Conservation (phyloP, 208 protist species). For the Trypanosomatidae sp. region DNA sequence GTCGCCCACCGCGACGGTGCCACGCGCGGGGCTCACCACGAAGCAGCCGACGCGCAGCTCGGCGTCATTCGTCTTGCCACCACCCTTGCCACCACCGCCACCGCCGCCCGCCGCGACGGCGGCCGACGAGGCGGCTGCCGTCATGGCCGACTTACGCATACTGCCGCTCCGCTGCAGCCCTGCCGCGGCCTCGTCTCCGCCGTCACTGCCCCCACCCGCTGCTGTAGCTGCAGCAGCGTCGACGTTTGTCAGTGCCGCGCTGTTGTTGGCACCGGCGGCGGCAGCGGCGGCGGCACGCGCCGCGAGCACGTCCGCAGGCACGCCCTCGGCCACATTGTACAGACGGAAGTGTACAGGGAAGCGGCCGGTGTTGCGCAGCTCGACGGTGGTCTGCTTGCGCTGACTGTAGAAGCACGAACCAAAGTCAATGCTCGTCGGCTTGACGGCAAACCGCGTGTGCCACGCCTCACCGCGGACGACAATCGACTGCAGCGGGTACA, state of each 20-base stretch:
- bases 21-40: conserved; percentile 45
- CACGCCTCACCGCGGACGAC: conserved; percentile 73
- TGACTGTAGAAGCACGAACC: conserved; percentile 87
- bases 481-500: conserved; percentile 75
- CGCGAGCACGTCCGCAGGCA: no score
- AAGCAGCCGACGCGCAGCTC: conserved; percentile 67
- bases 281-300: neutral
- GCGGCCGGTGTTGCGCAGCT: conserved; percentile 79
- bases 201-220: conserved; percentile 40
- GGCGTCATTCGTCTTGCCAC: conserved; percentile 14
- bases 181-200: neutral
- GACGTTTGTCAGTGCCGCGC: neutral
- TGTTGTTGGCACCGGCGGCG: neutral
- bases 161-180: neutral
- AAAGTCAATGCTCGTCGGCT: conserved; percentile 91
- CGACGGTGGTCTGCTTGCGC: conserved; percentile 66
- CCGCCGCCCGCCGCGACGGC: neutral
- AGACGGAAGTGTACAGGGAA: conserved; percentile 75
- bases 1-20: conserved; percentile 50
- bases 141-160: neutral
- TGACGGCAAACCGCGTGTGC: conserved; percentile 83
- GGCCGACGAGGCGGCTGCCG: conserved; percentile 1
- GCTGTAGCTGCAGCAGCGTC: no score
- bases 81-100: neutral
- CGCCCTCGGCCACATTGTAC: conserved; percentile 62